Evolutionary conservation across 2,329 filamentous ascomycete genomes (phyloP), one percentile per base, ranked within the genome.

Genomic region (Penicillium sp.): DNA sequence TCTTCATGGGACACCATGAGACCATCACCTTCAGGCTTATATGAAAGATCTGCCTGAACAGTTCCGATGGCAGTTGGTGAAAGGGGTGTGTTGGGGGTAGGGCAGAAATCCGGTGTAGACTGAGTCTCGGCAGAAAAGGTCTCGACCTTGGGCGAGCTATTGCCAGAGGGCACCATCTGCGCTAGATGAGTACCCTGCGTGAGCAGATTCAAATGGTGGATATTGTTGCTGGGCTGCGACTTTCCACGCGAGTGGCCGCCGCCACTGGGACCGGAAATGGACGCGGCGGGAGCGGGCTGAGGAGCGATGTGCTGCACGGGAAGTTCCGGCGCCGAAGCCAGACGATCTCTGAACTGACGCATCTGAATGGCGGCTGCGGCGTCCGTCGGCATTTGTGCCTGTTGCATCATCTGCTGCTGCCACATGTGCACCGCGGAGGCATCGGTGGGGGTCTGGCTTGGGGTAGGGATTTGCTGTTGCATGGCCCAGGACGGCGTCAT

Each of bases 261-360:
- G 18, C 44, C 13, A 34, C 51, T 52, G 47, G 58, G 63, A 45
- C 52, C 61, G 16, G 46, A 66, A 16, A 59, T 54, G 41, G 57
- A 61, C 23, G 51, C 53, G 24, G 59, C 59, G 51, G 54, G 51
- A 7, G 51, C 31, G 6, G 42, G 29, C 45, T 53, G 47, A 52
- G 53, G 47, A 5, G 47, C 42, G 10, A 45, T 16, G 39, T 61
- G 58, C 28, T 61, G 65, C 31, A 69, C 41, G 12, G 66, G 62
- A 21, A 70, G 55, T 31, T 70, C 68, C 0, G 69, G 69, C 6
- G 68, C 68, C 15, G 69, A 71, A 5, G 63, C 66, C 31, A 72
- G 53, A 4, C 69, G 68, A 41, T 71, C 66, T 49, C 69, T 56
- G 59, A 70, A 72, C 10, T 61, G 62, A 24, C 59, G 61, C 55